Evolutionary conservation across 2,329 filamentous ascomycete genomes (phyloP), one percentile per base, ranked within the genome.

Genomic region (Pyricularia sp.): DNA sequence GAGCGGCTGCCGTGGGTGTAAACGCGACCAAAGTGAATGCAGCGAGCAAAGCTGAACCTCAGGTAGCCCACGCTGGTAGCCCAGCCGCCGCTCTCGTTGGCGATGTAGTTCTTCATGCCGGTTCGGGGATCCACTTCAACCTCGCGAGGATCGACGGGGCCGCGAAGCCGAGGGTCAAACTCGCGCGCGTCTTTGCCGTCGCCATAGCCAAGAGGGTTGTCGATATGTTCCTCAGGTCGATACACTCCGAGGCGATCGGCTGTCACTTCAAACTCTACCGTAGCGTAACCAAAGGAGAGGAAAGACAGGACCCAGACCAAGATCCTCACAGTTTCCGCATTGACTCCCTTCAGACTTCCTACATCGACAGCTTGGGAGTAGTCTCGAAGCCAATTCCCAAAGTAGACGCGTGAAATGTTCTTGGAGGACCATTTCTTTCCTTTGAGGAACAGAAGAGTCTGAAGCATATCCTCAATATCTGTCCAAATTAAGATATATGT

Each of bases 101-200:
- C 89, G 73, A 99, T 98, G 78, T 99, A 99, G 78, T 98, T 98
- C 80, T 98, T 99, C 94, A 99, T 97, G n/a, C 94, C 94, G 0
- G 92, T 95, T 6, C 85, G 81, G 42, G 81, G 81, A 74, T 95
- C 92, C 69, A 95, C 86, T 70, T 92, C 88, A 25, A 92, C 86
- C 75, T 95, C 92, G 59, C 86, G 79, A 4, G 86, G 85, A 70
- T 87, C 82, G 10, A 98, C 88, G 0, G 94, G 94, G 0, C 89
- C 91, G 67, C 95, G 90, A 9, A 98, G 87, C 30, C 95, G 90
- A 55, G 85, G 81, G 77, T 98, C 95, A 75, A 88, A 93, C 74
- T 91, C 87, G 70, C 92, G 87, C 5, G 95, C 95, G 80, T 99
- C 95, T 72, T 87, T 75, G 73, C 92, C 92, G 74, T 98, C 93